Evolutionary conservation across 257 asterid species (phyloP).

Genomic region (Solanum habrochaites): DNA sequence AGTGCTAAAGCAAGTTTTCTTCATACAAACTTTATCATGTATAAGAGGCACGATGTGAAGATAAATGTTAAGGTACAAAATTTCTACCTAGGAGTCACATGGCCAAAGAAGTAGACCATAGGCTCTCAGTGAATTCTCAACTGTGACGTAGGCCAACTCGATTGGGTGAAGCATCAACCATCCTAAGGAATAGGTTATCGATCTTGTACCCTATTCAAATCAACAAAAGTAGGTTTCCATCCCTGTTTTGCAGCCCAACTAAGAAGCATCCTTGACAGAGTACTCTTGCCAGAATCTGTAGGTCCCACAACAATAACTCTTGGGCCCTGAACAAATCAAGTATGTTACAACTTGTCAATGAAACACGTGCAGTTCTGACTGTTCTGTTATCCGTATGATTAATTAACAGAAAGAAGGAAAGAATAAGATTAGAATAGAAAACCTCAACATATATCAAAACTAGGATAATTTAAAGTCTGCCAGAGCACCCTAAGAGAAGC

Average conservation of each 20-base stretch:
- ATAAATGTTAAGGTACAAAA: neutral
- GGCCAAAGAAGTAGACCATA: constrained; percentile 88
- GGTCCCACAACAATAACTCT: constrained; percentile 97
- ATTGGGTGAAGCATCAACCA: constrained; percentile 96
- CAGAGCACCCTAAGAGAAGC: neutral
- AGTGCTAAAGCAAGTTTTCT: neutral
- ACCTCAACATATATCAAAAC: neutral
- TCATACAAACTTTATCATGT: neutral
- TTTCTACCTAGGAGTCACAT: constrained; percentile 69
- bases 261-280: constrained; percentile 91
- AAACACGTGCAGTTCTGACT: neutral
- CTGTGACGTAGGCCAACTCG: constrained; percentile 86
- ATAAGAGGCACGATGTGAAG: neutral
- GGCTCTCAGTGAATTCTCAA: constrained; percentile 97
- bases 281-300: constrained; percentile 96
- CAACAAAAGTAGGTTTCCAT: constrained; percentile 99
- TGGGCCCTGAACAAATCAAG: constrained; percentile 63
- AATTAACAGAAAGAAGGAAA: neutral
- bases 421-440: neutral
- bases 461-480: neutral
- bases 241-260: constrained; percentile 99
- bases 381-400: neutral
- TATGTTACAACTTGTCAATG: neutral
- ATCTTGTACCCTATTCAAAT: constrained; percentile 94
- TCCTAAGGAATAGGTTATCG: constrained; percentile 95